Evolutionary conservation across 2,329 filamentous ascomycete genomes (phyloP), one percentile per base, ranked within the genome.

Genomic region (Chalaropsis ovoidea): DNA sequence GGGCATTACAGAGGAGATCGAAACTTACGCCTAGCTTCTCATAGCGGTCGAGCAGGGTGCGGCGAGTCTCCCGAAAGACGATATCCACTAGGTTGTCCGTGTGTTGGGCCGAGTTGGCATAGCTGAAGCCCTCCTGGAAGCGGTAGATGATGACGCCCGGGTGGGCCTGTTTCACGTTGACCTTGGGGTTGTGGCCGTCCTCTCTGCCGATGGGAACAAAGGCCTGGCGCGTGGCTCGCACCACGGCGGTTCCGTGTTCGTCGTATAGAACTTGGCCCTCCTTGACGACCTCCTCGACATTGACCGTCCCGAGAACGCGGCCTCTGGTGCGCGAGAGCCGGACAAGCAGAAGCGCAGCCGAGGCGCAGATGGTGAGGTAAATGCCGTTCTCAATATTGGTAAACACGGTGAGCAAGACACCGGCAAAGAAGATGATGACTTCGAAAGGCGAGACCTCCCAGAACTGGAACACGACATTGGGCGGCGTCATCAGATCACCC

Each of bases 361-460:
- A 95, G 8, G 90, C 78, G 66, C 79, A 80, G 66, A 97, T 87
- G 0, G 92, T 96, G 47, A 85, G 83, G 76, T 99, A 99, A 69
- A 99, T 90, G 22, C 93, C 94, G 71, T 90, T 86, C 73, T 99
- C 94, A 68, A 99, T 97, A 41, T 82, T 86, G 2, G 85, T 81
- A 77, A 99, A 96, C 56, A 99, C 76, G 0, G 91, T 95, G 62
- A 96, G 88, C 41, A 96, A 76, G 0, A 99, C 92, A 75, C 94
- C 94, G 13, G 89, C 83, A 71, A 97, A 93, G 80, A 96, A 99
- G 73, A 97, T 91, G 61, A 94, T 71, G 0, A 95, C 89, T 73
- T 99, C 94, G 1, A 96, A 73, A 0, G 94, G 94, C 0, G 90
- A 94, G 5, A 96, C 89, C 52, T 86, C 84, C 93, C 93, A 99